Evolutionary conservation across 2,329 filamentous ascomycete genomes (phyloP).

Genomic region (Hypoxylon sp.): DNA sequence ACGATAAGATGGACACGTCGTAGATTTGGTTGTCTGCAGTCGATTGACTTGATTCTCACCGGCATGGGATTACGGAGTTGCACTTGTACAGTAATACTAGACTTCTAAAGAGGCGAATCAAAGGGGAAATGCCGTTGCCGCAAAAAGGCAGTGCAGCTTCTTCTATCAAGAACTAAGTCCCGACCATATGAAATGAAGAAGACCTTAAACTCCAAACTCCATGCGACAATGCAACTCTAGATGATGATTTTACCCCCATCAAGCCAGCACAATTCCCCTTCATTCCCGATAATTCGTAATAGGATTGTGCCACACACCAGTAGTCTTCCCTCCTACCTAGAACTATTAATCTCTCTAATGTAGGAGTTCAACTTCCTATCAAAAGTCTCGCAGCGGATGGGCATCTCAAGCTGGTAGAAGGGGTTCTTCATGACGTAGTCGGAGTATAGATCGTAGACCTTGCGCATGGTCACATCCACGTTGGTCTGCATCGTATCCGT

Average conservation of each 20-base stretch:
- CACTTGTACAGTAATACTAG: conserved; percentile 52
- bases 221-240: conserved; percentile 42
- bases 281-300: conserved; percentile 10
- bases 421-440: conserved; percentile 99
- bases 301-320: not conserved
- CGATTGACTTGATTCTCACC: conserved; percentile 21
- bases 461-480: conserved; percentile 85
- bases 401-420: conserved; percentile 98
- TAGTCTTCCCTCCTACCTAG: conserved; percentile 60
- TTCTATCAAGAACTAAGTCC: conserved; percentile 28
- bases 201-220: conserved; percentile 46
- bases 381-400: conserved; percentile 94
- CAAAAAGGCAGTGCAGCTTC: conserved; percentile 14
- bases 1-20: conserved; percentile 93
- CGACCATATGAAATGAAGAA: conserved; percentile 15
- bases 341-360: conserved; percentile 79
- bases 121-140: conserved; percentile 36
- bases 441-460: conserved; percentile 93
- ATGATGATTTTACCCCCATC: conserved; percentile 14
- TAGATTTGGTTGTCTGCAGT: conserved; percentile 27
- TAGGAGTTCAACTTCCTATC: conserved; percentile 88
- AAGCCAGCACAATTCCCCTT: conserved; percentile 1
- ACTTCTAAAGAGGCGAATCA: conserved; percentile 40
- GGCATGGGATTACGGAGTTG: conserved; percentile 46
- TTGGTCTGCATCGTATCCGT: conserved; percentile 91